Evolutionary conservation across 2,329 filamentous ascomycete species (phyloP).

Genomic region (Teratosphaeriaceae sp.): DNA sequence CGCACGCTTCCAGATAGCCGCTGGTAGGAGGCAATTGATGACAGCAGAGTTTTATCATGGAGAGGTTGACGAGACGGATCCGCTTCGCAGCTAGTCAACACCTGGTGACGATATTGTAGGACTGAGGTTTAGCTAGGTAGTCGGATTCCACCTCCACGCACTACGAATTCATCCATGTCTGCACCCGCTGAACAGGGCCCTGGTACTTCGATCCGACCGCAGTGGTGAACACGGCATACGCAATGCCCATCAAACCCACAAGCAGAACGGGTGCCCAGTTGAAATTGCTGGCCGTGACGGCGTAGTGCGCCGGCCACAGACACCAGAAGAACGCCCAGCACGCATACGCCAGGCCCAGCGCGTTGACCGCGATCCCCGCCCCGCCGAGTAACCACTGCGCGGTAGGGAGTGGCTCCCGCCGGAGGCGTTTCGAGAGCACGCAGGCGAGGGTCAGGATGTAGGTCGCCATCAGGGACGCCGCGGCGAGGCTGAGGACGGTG

Average conservation of each 20-base stretch:
- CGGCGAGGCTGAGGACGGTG: slow-evolving; percentile 36
- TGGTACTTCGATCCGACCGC: slow-evolving; percentile 8
- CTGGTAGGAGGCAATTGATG: too few species aligned
- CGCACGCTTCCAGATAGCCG: too few species aligned
- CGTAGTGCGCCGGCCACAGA: slow-evolving; percentile 35
- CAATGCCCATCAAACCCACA: slow-evolving; percentile 12
- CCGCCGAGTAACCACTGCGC: slow-evolving; percentile 34
- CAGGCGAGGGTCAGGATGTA: slow-evolving; percentile 34
- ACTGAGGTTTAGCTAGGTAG: too few species aligned
- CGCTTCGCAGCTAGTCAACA: too few species aligned
- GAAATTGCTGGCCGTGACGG: slow-evolving; percentile 35
- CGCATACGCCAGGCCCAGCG: too few species aligned
- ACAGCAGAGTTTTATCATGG: too few species aligned
- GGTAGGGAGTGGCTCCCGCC: slow-evolving; percentile 28
- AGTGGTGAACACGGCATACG: slow-evolving; percentile 12
- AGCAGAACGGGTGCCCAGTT: slow-evolving; percentile 48
- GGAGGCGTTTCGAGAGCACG: slow-evolving; percentile 32
- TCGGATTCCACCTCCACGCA: too few species aligned
- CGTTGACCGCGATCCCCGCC: slow-evolving; percentile 33
- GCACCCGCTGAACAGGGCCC: slow-evolving; percentile 12
- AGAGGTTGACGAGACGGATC: too few species aligned
- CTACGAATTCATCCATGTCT: too few species aligned
- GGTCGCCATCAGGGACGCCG: slow-evolving; percentile 35
- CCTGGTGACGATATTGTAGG: too few species aligned
- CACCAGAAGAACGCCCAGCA: slow-evolving; percentile 33